Conservation (phyloP, 768 basidiomycete genomes). For the Cystobasidium onofrii region DNA sequence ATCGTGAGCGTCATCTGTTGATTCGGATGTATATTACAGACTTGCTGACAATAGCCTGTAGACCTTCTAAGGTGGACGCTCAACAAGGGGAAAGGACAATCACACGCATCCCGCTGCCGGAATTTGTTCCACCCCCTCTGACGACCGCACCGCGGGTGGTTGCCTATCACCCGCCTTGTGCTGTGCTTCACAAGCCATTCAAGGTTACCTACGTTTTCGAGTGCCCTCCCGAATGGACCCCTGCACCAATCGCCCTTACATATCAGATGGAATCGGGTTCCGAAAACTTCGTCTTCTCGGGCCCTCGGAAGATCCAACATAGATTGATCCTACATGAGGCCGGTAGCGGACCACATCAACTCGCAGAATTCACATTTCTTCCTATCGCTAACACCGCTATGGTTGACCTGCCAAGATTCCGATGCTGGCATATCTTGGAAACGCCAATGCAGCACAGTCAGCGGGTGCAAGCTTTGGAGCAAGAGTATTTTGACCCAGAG, state of each 20-base stretch:
- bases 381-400: constrained; percentile 19
- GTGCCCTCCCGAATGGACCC: constrained; percentile 55
- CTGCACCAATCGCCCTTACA: constrained; percentile 48
- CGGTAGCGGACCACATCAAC: background rate
- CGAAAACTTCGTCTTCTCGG: constrained; percentile 74
- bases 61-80: too few relatives aligned
- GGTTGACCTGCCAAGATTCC: constrained; percentile 35
- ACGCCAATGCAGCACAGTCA: background rate
- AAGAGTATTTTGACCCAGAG: constrained; percentile 1
- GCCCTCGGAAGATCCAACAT: constrained; percentile 59
- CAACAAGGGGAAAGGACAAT: background rate
- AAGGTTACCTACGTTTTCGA: constrained; percentile 50
- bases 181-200: constrained; percentile 49
- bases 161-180: constrained; percentile 59
- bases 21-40: too few relatives aligned
- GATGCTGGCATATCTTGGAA: constrained; percentile 33
- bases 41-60: too few relatives aligned
- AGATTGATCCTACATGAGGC: constrained; percentile 65
- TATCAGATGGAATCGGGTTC: constrained; percentile 61
- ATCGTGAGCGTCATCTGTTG: background rate
- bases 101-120: constrained; percentile 46
- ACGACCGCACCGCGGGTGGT: constrained; percentile 50
- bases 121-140: constrained; percentile 59
- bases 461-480: background rate
- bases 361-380: background rate